Evolutionary conservation across 148 eudicot species (phyloP).

Genomic region (Amaranthus palmeri): DNA sequence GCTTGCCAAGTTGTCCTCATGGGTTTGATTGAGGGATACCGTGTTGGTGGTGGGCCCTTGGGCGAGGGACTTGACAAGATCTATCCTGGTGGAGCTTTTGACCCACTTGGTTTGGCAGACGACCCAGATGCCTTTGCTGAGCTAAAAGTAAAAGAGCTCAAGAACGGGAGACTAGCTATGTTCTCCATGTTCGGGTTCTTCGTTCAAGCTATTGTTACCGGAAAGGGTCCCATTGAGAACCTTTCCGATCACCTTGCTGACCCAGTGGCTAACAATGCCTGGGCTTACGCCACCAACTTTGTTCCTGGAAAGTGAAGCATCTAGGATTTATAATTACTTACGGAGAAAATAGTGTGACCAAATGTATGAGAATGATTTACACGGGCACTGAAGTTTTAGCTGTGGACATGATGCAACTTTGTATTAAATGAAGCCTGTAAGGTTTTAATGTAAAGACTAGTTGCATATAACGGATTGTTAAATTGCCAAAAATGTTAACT

Average conservation of each 20-base stretch:
- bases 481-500: too few species aligned
- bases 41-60: slow-evolving; percentile 58
- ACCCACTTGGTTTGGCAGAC: slow-evolving; percentile 57
- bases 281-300: slow-evolving; percentile 56
- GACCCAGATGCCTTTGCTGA: slow-evolving; percentile 62
- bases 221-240: slow-evolving; percentile 58
- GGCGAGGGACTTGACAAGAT: slow-evolving; percentile 58
- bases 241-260: slow-evolving; percentile 45
- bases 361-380: too few species aligned
- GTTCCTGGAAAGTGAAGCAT: slow-evolving; percentile 41
- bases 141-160: slow-evolving; percentile 55
- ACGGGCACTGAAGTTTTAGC: too few species aligned
- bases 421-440: too few species aligned
- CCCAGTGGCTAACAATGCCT: slow-evolving; percentile 48
- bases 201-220: slow-evolving; percentile 41
- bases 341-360: too few species aligned
- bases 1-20: slow-evolving; percentile 51
- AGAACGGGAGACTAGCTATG: slow-evolving; percentile 63
- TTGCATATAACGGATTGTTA: too few species aligned
- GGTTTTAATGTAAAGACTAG: too few species aligned
- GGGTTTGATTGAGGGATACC: slow-evolving; percentile 60
- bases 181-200: slow-evolving; percentile 22
- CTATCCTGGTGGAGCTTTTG: slow-evolving; percentile 58
- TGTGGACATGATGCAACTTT: too few species aligned
- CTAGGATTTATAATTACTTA: neutral